Evolutionary conservation across 2,329 filamentous ascomycete genomes (phyloP), one percentile per base, ranked within the genome.

Genomic region (Zymoseptoria passerinii): DNA sequence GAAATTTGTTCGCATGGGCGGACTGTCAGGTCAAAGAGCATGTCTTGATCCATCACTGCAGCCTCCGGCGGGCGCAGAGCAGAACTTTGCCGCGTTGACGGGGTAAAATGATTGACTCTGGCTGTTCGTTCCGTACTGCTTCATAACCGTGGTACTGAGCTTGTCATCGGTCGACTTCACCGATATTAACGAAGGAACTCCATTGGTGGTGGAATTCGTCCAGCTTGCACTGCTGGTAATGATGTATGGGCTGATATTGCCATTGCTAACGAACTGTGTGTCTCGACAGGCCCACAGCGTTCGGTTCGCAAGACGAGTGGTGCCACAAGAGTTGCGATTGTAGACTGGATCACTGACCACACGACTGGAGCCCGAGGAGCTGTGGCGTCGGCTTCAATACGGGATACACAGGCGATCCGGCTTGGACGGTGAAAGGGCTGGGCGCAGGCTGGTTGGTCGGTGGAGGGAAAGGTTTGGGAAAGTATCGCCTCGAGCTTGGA

Each of bases 231-330:
- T 60, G 54, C 52, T 60, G 1, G 23, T 10, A 58, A n/a, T 23
- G 57, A 53, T 23, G 13, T 19, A 16, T 19, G 29, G 18, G 7
- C 28, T 44, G n/a, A 58, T 52, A 28, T 28, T 51, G 19, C 57
- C 57, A 28, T 55, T 51, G 8, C 29, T n/a, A 18, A 52, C 35
- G 29, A 48, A 35, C 20, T 58, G 52, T 8, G 58, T 54, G 48
- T 60, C 58, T 44, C 58, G 48, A 28, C 54, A 60, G n/a, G 54
- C 53, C 58, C 58, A 60, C 20, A 60, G 53, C 13, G 50, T 52
- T n/a, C 58, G 55, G 23, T 54, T 48, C 4, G 19, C 19, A n/a
- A 60, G 28, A 8, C 50, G 35, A n/a, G 51, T 51, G 6, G 58
- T 57, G 27, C 51, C 54, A 28, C 58, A 52, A 13, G 55, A 57